Conservation (phyloP, 108 stramenopile species). For the Craspedostauros australis region DNA sequence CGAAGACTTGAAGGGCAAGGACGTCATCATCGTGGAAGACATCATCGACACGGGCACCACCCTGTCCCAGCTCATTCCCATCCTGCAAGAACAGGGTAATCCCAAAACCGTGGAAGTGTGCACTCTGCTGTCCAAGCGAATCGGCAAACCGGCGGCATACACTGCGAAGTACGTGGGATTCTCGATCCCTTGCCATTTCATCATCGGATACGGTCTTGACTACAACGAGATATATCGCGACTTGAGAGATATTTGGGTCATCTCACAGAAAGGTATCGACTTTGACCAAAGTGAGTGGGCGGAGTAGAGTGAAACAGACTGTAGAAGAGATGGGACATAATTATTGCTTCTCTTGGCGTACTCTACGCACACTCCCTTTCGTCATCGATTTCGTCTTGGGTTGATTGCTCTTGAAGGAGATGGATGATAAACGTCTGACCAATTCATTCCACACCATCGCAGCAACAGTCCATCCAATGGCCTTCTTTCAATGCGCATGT, state of each 20-base stretch:
- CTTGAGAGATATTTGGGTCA: conserved; percentile 52
- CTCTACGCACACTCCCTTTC: too few relatives aligned
- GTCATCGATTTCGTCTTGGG: too few relatives aligned
- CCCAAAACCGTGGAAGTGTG: conserved; percentile 32
- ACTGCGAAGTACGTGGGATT: conserved; percentile 55
- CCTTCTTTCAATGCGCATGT: too few relatives aligned
- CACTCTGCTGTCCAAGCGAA: conserved; percentile 41
- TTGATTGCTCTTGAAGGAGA: too few relatives aligned
- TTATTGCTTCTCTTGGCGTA: too few relatives aligned
- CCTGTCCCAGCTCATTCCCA: conserved; percentile 30
- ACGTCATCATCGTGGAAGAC: conserved; percentile 62
- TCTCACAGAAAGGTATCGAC: conserved; percentile 43
- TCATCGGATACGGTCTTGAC: conserved; percentile 61
- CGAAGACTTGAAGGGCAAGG: conserved; percentile 22
- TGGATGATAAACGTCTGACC: too few relatives aligned
- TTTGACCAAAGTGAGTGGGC: too few relatives aligned
- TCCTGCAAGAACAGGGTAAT: conserved; percentile 16
- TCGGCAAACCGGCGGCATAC: conserved; percentile 11
- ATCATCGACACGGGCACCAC: conserved; percentile 69
- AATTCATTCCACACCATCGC: too few relatives aligned
- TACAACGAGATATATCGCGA: conserved; percentile 65
- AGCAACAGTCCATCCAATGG: too few relatives aligned
- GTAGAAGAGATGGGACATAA: too few relatives aligned
- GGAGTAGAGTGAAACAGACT: too few relatives aligned
- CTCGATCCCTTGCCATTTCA: conserved; percentile 56